Conservation (phyloP, 1,284 basidiomycete species). For the Abortiporus biennis region DNA sequence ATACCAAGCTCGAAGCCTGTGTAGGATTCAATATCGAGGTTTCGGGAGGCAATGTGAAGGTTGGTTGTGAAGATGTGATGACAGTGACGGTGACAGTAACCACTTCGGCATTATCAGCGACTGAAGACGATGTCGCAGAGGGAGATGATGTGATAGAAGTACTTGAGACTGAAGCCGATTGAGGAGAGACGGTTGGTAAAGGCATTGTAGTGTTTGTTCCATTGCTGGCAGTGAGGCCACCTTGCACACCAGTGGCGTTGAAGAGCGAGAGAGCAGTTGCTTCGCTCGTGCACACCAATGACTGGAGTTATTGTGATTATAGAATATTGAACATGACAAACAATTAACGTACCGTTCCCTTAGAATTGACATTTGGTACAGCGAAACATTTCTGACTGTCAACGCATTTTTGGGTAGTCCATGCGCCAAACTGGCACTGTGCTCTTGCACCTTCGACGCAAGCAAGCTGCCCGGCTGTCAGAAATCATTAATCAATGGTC, state of each 20-base stretch:
- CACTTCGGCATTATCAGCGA: conserved; percentile 5
- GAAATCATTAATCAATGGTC: neutral
- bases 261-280: conserved; percentile 36
- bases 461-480: conserved; percentile 34
- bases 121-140: conserved; percentile 2
- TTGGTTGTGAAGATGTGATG: conserved; percentile 12
- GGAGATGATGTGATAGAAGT: conserved; percentile 4
- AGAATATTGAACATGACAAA: neutral
- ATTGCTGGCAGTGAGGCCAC: conserved; percentile 30
- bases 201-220: conserved; percentile 13
- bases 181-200: conserved; percentile 16
- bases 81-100: conserved; percentile 29
- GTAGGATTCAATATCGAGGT: conserved; percentile 38
- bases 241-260: conserved; percentile 35
- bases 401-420: conserved; percentile 32
- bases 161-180: neutral
- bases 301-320: conserved; percentile 21
- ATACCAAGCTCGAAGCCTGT: conserved; percentile 35
- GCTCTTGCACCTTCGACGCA: conserved; percentile 36
- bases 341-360: conserved; percentile 37
- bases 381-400: conserved; percentile 39
- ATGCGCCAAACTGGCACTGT: conserved; percentile 34
- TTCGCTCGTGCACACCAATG: conserved; percentile 40
- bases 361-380: conserved; percentile 32
- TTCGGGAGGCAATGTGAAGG: conserved; percentile 24